Evolutionary conservation across 176 grass and related monocot species (phyloP), one percentile per base, ranked within the genome.

Genomic region (Tillandsia leiboldiana): DNA sequence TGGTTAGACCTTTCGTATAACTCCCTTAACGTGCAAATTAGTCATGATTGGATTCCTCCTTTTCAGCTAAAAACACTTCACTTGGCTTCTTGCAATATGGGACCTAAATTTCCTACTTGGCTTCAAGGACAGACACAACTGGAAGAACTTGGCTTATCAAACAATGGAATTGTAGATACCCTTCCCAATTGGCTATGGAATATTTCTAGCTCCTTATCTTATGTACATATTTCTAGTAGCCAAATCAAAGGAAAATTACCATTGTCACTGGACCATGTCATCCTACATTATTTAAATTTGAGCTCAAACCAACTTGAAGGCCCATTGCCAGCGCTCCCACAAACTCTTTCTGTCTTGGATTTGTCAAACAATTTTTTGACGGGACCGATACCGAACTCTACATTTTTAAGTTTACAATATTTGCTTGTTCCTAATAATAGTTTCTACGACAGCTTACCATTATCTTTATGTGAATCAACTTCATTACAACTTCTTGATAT

Each of bases 141-240:
- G 11, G 0, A 0, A 0, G 0, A 0, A 1, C 48, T 91, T 59
- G 48, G 77, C 49, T 71, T 84, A n/a, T 78, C 78, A 24, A 87
- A 82, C n/a, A n/a, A 81, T 53, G 23, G 26, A 22, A 91, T 91
- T 62, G n/a, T 48, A 26, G 88, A 72, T 51, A 59, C 24, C 10
- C 59, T 91, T 7, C 88, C 88, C 28, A 24, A 49, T 1, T 87
- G 88, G 88, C 84, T 87, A 64, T 91, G 81, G 88, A 52, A 2
- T 18, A 26, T 28, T 3, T 52, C 48, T 42, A 54, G 28, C 2
- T 12, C 63, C 0, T 18, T 24, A 10, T 9, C 0, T 3, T 2
- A 1, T 1, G 28, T 87, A 20, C 3, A 79, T 57, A 22, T 87
- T 53, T 87, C 84, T 12, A 50, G 53, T 62, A 87, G 83, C 70